These are phyloP conservation scores for Fusarium pseudograminearum DNA, from an alignment of 2,329 filamentous ascomycete genomes.

Conservation along the genomic window DNA sequence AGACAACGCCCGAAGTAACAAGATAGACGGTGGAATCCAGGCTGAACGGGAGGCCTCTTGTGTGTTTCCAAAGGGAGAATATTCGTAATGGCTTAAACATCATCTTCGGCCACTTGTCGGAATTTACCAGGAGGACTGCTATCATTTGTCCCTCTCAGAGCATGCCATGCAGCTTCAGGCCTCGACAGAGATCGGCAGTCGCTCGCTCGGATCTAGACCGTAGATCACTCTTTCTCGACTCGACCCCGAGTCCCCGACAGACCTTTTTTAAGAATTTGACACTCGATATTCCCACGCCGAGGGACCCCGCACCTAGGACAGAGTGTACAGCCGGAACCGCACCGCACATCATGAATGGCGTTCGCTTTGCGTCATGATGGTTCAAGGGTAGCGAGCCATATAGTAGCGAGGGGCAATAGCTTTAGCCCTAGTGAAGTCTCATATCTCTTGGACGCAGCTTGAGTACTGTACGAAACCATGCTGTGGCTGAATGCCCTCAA, in stretches of 20 bases:
- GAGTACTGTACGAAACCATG: conserved; percentile 9
- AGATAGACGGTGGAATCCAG: neutral
- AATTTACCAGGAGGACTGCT: conserved; percentile 1
- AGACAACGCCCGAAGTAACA: neutral
- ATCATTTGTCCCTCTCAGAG: neutral
- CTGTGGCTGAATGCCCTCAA: conserved; percentile 37
- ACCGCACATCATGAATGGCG: neutral
- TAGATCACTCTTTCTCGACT: conserved; percentile 30
- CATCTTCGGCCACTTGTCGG: conserved; percentile 22
- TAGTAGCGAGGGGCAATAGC: conserved; percentile 20
- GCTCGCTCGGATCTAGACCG: conserved; percentile 17
- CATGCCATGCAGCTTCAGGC: conserved; percentile 13
- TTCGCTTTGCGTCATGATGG: conserved; percentile 29
- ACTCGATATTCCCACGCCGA: conserved; percentile 33
- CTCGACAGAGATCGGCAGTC: conserved; percentile 28
- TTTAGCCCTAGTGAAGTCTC: conserved; percentile 21
- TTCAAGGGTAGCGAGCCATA: conserved; percentile 17
- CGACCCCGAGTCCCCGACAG: neutral
- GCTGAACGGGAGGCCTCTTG: conserved; percentile 23
- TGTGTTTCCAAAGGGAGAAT: neutral
- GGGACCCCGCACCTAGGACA: conserved; percentile 21
- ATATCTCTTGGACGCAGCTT: neutral
- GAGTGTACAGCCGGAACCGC: neutral
- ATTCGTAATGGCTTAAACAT: neutral
- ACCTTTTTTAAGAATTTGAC: conserved; percentile 11